phyloP scores from a whole-genome alignment of 192 early-diverging fungal species.

The Backusella macrospora region DNA sequence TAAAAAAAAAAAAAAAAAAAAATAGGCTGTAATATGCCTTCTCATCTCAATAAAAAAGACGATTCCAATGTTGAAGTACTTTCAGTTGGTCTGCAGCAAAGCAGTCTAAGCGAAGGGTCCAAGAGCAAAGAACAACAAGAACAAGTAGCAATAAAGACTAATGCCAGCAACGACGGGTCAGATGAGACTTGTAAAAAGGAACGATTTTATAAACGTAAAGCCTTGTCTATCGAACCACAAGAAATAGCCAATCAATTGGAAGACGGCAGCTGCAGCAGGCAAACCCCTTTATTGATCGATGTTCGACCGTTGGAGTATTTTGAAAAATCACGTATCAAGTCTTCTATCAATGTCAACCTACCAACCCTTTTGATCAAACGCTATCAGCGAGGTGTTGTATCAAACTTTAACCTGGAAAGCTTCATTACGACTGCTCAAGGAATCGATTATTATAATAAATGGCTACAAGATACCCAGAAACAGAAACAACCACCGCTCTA shows the following conservation, averaged over 20 bases:
- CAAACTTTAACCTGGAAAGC: conserved; percentile 53
- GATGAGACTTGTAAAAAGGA: not conserved
- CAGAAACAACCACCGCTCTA: not conserved
- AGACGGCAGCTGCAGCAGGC: not conserved
- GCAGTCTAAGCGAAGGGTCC: not conserved
- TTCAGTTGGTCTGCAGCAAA: not conserved
- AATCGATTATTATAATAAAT: conserved; percentile 42
- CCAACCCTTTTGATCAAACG: conserved; percentile 58
- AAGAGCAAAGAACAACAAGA: not conserved
- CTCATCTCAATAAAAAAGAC: conserved; percentile 9
- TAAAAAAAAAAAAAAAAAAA: too few relatives aligned
- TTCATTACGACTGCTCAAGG: conserved; percentile 60
- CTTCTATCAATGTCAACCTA: conserved; percentile 58
- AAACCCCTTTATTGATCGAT: conserved; percentile 29
- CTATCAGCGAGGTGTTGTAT: conserved; percentile 55
- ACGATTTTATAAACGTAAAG: conserved; percentile 1
- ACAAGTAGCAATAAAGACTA: not conserved
- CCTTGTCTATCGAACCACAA: not conserved
- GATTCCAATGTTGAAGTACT: conserved; percentile 12
- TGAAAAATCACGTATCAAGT: conserved; percentile 39
- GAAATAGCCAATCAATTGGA: conserved; percentile 14
- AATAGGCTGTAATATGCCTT: conserved; percentile 14
- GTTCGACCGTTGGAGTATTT: conserved; percentile 26
- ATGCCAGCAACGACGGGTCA: not conserved
- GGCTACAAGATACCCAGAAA: conserved; percentile 15